phyloP scores from a whole-genome alignment of 2,329 filamentous ascomycete genomes.

The Penicillium capsulatum region DNA sequence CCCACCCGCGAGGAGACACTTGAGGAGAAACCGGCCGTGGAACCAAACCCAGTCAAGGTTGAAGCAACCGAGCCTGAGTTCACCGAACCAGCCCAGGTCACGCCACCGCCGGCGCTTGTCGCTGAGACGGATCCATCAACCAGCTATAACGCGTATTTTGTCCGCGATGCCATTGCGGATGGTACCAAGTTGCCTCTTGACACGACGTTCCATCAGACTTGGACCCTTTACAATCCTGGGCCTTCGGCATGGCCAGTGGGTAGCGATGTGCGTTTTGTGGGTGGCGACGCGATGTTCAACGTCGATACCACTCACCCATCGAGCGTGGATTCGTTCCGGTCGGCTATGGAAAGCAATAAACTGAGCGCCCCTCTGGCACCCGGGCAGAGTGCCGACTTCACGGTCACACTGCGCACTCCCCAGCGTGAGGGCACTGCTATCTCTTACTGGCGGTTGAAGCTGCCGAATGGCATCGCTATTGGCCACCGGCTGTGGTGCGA shows the following conservation, averaged over 20 bases:
- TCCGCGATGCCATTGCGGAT: conserved; percentile 74
- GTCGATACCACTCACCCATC: conserved; percentile 75
- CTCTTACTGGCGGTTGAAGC: conserved; percentile 94
- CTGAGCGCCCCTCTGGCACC: conserved; percentile 65
- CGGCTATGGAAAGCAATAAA: conserved; percentile 77
- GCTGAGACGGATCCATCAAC: conserved; percentile 2
- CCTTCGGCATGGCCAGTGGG: conserved; percentile 77
- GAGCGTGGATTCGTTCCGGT: conserved; percentile 70
- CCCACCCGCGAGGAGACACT: conserved; percentile 12
- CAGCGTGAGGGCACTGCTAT: conserved; percentile 71
- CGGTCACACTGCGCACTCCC: conserved; percentile 78
- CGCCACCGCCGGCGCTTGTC: background rate
- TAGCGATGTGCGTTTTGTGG: conserved; percentile 84
- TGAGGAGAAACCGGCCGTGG: conserved; percentile 18
- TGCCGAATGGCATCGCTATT: conserved; percentile 73
- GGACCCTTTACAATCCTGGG: conserved; percentile 85
- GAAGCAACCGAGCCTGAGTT: conserved; percentile 14
- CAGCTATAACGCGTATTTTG: conserved; percentile 61
- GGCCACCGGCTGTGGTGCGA: conserved; percentile 96
- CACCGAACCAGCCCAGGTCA: background rate
- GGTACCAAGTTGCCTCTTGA: conserved; percentile 68
- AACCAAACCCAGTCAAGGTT: conserved; percentile 21
- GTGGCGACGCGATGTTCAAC: conserved; percentile 94
- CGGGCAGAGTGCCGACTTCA: conserved; percentile 74
- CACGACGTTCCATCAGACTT: conserved; percentile 79